A percentile compares a stretch with the other conserved stretches of the same genome.
Conservation (phyloP, 352 stramenopile species). For the Phytophthora sp. region DNA sequence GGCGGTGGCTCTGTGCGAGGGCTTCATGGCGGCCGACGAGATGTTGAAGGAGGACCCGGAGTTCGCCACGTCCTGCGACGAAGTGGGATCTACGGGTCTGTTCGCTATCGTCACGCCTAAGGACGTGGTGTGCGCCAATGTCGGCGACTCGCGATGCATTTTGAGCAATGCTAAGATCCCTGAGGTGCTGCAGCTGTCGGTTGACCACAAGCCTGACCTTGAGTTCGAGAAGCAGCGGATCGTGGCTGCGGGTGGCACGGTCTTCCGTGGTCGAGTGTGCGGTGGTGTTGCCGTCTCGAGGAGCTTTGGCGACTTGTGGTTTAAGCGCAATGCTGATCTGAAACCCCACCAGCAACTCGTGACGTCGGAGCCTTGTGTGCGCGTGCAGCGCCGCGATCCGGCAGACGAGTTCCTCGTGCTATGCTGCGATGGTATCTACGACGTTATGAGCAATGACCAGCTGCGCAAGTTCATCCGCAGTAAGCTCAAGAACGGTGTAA, state of each 20-base stretch:
- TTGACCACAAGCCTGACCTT: constrained; percentile 88
- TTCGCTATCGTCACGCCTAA: constrained; percentile 83
- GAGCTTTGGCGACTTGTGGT: constrained; percentile 90
- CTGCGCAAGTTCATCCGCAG: constrained; percentile 89
- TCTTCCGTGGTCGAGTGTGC: constrained; percentile 86
- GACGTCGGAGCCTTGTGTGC: constrained; percentile 83
- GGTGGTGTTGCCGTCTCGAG: constrained; percentile 85
- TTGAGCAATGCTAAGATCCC: constrained; percentile 76
- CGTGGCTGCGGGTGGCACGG: constrained; percentile 77
- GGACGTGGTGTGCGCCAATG: constrained; percentile 84
- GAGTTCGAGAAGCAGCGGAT: constrained; percentile 90
- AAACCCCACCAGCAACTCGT: constrained; percentile 88
- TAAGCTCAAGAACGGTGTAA: constrained; percentile 64
- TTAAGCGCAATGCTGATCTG: constrained; percentile 82
- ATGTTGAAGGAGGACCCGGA: constrained; percentile 75
- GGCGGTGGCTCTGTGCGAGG: constrained; percentile 73
- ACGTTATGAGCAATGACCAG: constrained; percentile 96
- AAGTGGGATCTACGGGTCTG: constrained; percentile 84
- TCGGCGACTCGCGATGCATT: constrained; percentile 87
- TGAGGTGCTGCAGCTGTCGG: constrained; percentile 79
- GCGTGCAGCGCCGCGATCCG: constrained; percentile 67
- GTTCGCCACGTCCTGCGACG: constrained; percentile 65
- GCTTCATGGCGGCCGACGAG: constrained; percentile 79
- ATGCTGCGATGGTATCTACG: constrained; percentile 94
- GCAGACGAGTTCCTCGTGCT: constrained; percentile 94